phyloP scores from a whole-genome alignment of 495 filamentous ascomycete genomes.

The Letharia lupina region DNA sequence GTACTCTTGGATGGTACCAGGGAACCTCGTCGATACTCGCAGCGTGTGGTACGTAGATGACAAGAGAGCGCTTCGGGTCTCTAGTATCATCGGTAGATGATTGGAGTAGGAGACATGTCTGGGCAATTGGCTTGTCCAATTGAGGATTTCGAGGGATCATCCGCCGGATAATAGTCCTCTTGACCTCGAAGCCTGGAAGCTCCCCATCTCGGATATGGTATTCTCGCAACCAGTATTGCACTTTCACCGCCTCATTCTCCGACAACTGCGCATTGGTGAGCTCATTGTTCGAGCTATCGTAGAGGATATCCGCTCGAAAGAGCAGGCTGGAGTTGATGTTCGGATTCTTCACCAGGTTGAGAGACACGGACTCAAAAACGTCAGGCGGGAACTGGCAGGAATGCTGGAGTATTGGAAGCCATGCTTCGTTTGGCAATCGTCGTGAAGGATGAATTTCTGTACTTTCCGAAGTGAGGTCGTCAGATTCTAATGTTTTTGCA shows the following conservation, averaged over 20 bases:
- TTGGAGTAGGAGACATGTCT: constrained; percentile 62
- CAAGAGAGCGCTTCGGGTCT: constrained; percentile 38
- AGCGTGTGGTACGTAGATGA: constrained; percentile 75
- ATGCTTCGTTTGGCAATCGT: constrained; percentile 17
- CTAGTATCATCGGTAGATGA: constrained; percentile 12
- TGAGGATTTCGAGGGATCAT: constrained; percentile 74
- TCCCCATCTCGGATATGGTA: constrained; percentile 29
- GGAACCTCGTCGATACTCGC: constrained; percentile 54
- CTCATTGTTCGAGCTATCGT: constrained; percentile 36
- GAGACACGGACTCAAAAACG: constrained; percentile 21
- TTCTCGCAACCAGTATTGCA: neutral
- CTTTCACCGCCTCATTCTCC: constrained; percentile 7
- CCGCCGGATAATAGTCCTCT: constrained; percentile 57
- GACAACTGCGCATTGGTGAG: neutral
- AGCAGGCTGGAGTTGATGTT: constrained; percentile 78
- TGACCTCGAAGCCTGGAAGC: constrained; percentile 45
- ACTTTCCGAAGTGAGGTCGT: neutral
- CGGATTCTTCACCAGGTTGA: constrained; percentile 48
- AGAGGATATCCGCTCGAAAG: constrained; percentile 79
- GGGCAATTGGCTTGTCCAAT: constrained; percentile 62
- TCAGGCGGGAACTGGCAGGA: constrained; percentile 21
- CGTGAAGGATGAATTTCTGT: constrained; percentile 8
- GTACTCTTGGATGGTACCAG: constrained; percentile 76
- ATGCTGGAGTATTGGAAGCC: constrained; percentile 24
- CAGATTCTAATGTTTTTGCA: neutral